Evolutionary conservation across 2,329 filamentous ascomycete genomes (phyloP), one percentile per base, ranked within the genome.

Genomic region (Fusarium nematophilum): DNA sequence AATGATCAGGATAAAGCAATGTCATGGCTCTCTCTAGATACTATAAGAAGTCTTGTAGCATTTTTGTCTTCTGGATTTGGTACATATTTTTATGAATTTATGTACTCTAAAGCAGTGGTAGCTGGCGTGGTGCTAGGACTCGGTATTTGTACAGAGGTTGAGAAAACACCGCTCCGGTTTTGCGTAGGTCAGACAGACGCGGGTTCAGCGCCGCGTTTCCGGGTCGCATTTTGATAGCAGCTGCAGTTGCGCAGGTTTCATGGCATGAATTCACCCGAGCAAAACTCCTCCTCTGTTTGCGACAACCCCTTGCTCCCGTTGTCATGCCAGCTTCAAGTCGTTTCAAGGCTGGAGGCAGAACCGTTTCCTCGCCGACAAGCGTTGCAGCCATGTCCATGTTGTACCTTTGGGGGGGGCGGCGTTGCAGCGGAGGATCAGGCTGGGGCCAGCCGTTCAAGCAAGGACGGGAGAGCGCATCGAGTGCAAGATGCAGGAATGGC

Each of bases 281-380:
- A n/a, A n/a, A n/a, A n/a, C n/a, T n/a, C n/a, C n/a, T 4, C 14
- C 30, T 37, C 36, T 27, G 26, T 39, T 33, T 47, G 44, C 44
- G 44, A 49, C 34, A 40, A 34, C 13, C 46, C 46, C 29, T 42
- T 25, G 27, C 23, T 10, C 27, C 10, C 27, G 37, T 50, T 50
- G 37, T 50, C 47, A 43, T 43, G 47, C 47, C 46, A 49, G 46
- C 29, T 43, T 50, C 38, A 11, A 34, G 17, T 42, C 38, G 45
- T 34, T 29, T 37, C 14, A 44, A 42, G 46, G 37, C 45, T n/a
- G n/a, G n/a, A n/a, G 42, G 52, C 50, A 53, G 45, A 61, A 44
- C 47, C 43, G 61, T 64, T 64, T 40, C 60, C 61, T 64, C 47
- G 60, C 61, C 60, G 60, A 64, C 61, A 64, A 37, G 31, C 34